Percentiles rank a stretch among this genome's conserved stretches.
These are phyloP conservation scores for Zopfia rhizophila DNA, from an alignment of 2,329 filamentous ascomycete species.

Conservation along the genomic window DNA sequence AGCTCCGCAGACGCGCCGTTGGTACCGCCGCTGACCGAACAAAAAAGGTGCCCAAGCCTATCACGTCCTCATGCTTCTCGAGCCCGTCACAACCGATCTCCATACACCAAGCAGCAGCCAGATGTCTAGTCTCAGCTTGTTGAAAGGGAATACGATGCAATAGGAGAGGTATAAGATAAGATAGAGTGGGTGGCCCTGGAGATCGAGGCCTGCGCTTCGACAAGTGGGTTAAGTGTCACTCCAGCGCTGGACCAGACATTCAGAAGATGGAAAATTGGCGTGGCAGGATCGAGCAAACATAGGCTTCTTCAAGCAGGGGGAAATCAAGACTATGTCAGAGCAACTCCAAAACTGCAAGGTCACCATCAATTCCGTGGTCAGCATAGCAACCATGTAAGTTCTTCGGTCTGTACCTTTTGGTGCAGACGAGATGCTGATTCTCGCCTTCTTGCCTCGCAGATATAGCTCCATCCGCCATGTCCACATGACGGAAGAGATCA, in stretches of 20 bases:
- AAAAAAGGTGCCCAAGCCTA: constrained; percentile 8
- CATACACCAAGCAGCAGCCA: too few species aligned
- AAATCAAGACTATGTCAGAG: constrained; percentile 48
- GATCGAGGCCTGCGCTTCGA: too few species aligned
- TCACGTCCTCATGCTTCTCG: constrained; percentile 19
- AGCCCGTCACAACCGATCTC: constrained; percentile 18
- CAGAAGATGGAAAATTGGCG: constrained; percentile 42
- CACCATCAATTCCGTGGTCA: constrained; percentile 40
- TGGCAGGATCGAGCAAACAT: constrained; percentile 46
- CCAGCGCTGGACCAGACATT: constrained; percentile 46
- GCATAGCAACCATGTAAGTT: constrained; percentile 46
- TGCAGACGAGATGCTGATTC: constrained; percentile 26
- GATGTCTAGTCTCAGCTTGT: too few species aligned
- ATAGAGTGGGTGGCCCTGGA: too few species aligned
- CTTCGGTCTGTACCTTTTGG: constrained; percentile 8
- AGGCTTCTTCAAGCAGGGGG: constrained; percentile 47
- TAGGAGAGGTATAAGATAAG: too few species aligned
- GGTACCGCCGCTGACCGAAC: constrained; percentile 9
- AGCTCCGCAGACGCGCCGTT: constrained; percentile 17
- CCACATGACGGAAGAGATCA: constrained; percentile 45
- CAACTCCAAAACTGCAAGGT: constrained; percentile 48
- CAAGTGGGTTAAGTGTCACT: too few species aligned
- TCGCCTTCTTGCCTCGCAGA: constrained; percentile 24
- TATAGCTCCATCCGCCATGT: constrained; percentile 46
- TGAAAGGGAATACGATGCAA: too few species aligned